These are phyloP conservation scores for Salix udensis DNA, from an alignment of 345 rosid species.

Conservation along the genomic window DNA sequence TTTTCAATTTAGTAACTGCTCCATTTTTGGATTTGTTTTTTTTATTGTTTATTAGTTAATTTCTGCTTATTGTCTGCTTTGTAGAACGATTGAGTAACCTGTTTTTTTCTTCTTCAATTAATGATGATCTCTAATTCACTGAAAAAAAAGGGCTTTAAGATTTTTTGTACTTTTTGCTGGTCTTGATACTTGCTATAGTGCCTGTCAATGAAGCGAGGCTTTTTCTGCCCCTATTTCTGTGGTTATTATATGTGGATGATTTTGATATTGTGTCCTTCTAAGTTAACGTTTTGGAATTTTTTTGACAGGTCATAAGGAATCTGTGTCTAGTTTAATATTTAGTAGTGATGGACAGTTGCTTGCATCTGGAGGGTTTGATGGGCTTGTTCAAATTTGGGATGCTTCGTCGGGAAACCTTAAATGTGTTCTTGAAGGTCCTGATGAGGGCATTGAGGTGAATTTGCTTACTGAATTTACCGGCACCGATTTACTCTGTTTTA, in stretches of 20 bases:
- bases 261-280: background rate
- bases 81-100: background rate
- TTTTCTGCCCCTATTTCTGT: slow-evolving; percentile 1
- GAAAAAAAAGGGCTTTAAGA: no score
- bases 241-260: background rate
- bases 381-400: slow-evolving; percentile 72
- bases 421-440: slow-evolving; percentile 65
- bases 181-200: background rate
- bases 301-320: slow-evolving; percentile 72
- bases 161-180: background rate
- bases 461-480: background rate
- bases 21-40: no score
- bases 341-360: slow-evolving; percentile 74
- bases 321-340: slow-evolving; percentile 68
- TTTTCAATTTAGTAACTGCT: background rate
- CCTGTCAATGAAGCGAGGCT: background rate
- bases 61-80: background rate
- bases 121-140: background rate
- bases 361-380: slow-evolving; percentile 81
- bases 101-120: background rate
- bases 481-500: background rate
- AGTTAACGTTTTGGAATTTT: background rate
- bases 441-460: slow-evolving; percentile 69
- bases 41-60: no score
- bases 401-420: slow-evolving; percentile 52